Evolutionary conservation across 352 stramenopile genomes (phyloP), one percentile per base, ranked within the genome.

Genomic region (Globisporangium sylvaticum): DNA sequence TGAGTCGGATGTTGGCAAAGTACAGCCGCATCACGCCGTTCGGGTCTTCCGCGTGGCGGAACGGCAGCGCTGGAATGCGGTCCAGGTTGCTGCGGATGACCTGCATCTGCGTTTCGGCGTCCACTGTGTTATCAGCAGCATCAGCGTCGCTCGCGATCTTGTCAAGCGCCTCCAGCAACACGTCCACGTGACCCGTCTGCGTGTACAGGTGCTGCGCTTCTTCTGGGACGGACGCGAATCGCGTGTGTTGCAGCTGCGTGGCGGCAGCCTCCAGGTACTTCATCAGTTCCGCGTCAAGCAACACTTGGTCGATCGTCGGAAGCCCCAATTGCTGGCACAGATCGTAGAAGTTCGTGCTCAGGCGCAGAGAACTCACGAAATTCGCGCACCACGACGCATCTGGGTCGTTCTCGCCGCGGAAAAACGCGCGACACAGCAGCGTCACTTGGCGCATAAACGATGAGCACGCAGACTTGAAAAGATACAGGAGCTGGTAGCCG

Each of bases 371-470:
- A 32, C 76, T 89, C 50, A 92, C 83, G 66, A 93, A 92, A 58
- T 94, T 94, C 27, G 84, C 82, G 60, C 87, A 91, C 75, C 82
- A 86, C 2, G 83, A 76, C 1, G 80, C 84, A 66, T 94, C 84
- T 2, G 87, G 87, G 27, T 94, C 87, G 12, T 91, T 74, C 37
- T 92, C 81, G 20, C 84, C 87, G 25, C 87, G 81, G 71, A 93
- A 95, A 58, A 92, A 87, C 3, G 79, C 87, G 39, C 87, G 87
- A 27, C 77, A 89, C 10, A 93, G 66, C 57, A 95, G 65, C 42
- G 87, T 93, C 53, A 90, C 83, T 59, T 95, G 79, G 32, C 84
- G 83, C 82, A 95, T 88, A 58, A 93, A 93, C 27, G 76, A 62
- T 22, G 89, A 63, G 53, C 74, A 90, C 46, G 78, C 88, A n/a